phyloP scores from a whole-genome alignment of 2,329 filamentous ascomycete genomes.

The Bipolaris bicolor region DNA sequence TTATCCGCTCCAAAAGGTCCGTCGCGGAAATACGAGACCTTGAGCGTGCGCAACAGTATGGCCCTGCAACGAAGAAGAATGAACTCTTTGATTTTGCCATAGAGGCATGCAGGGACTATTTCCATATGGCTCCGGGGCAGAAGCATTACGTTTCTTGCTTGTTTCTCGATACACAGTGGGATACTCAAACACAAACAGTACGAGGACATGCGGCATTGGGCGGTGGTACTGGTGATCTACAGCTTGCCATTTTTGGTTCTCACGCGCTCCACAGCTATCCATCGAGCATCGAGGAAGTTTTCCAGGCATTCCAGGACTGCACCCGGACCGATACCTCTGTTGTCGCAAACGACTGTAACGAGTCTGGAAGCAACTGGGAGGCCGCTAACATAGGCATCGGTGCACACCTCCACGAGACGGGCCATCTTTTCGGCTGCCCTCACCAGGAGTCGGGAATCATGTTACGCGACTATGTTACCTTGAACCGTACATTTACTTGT shows the following conservation, averaged over 20 bases:
- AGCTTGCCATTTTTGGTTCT: slow-evolving; percentile 89
- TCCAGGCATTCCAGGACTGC: slow-evolving; percentile 86
- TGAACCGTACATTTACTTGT: slow-evolving; percentile 82
- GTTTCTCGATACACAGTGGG: slow-evolving; percentile 89
- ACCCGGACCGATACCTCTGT: slow-evolving; percentile 81
- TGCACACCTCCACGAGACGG: slow-evolving; percentile 88
- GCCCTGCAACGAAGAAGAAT: slow-evolving; percentile 69
- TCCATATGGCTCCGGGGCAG: slow-evolving; percentile 75
- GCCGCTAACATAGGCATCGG: slow-evolving; percentile 94
- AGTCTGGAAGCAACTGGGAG: slow-evolving; percentile 92
- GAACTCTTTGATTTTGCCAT: slow-evolving; percentile 78
- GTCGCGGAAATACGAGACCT: slow-evolving; percentile 81
- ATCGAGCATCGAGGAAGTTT: slow-evolving; percentile 84
- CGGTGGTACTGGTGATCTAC: slow-evolving; percentile 72
- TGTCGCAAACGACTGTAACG: slow-evolving; percentile 84
- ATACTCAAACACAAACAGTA: slow-evolving; percentile 71
- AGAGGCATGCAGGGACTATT: slow-evolving; percentile 78
- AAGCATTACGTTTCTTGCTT: slow-evolving; percentile 88
- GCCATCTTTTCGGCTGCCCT: slow-evolving; percentile 87
- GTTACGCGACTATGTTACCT: slow-evolving; percentile 81
- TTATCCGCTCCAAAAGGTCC: slow-evolving; percentile 83
- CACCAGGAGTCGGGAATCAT: slow-evolving; percentile 92
- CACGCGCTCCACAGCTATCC: slow-evolving; percentile 93
- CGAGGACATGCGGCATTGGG: slow-evolving; percentile 86
- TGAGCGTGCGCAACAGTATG: slow-evolving; percentile 78